phyloP scores from a whole-genome alignment of 257 asterid genomes.

The Nicotiana paniculata region DNA sequence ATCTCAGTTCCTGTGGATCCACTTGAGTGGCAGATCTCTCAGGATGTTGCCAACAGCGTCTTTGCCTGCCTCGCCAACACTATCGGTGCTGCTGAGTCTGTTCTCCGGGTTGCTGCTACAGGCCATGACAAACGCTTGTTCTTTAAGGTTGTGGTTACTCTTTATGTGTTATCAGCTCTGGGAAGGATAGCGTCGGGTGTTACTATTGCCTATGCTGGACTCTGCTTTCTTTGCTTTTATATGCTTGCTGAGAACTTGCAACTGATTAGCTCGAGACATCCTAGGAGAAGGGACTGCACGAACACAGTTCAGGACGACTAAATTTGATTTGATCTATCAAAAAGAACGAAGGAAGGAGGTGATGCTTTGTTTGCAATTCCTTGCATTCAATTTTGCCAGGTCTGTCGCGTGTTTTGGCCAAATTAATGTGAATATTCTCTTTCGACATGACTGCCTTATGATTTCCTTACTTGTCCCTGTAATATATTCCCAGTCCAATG shows the following conservation, averaged over 20 bases:
- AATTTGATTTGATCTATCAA: not conserved
- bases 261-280: conserved; percentile 31
- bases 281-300: conserved; percentile 43
- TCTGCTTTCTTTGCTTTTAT: conserved; percentile 78
- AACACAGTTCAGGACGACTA: conserved; percentile 34
- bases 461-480: not conserved
- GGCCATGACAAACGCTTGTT: conserved; percentile 96
- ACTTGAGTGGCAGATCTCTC: conserved; percentile 97
- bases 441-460: not conserved
- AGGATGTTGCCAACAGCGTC: conserved; percentile 67
- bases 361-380: too few species aligned
- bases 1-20: conserved; percentile 97
- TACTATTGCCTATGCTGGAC: conserved; percentile 78
- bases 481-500: not conserved
- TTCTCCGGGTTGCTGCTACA: conserved; percentile 96
- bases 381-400: not conserved
- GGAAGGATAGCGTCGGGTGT: conserved; percentile 81
- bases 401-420: not conserved
- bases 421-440: not conserved
- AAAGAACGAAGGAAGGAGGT: not conserved
- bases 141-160: conserved; percentile 70
- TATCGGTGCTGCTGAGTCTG: conserved; percentile 97
- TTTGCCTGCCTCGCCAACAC: conserved; percentile 93
- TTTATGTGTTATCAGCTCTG: conserved; percentile 67
- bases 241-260: conserved; percentile 50